Base-by-base conservation (phyloP, 1,139 yeast species). In the Diutina neorugosa region DNA sequence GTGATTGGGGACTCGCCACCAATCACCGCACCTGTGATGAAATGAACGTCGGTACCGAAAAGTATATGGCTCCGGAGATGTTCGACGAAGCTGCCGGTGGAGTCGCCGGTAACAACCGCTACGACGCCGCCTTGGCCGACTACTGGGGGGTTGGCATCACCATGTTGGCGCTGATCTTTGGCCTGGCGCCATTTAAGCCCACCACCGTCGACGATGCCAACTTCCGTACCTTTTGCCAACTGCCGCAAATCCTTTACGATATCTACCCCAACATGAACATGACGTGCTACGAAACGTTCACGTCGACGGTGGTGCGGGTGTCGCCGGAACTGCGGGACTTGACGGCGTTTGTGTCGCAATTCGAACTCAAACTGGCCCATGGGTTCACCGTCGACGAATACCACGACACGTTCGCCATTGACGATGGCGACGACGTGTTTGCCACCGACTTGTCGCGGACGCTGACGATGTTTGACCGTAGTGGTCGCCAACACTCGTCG, bases 1-100 rank as follows among this genome's bases (percentile, higher is more conserved):
- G 82, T 61, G 82, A 78, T 63, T 78, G 82, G 82, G 83, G 83
- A 4, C 69, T 78, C 56, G 71, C 81, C 31, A 76, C 82, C 1
- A 64, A 64, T 52, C 58, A 59, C 19, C 58, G 70, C 49, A 60
- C 62, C 51, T 73, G 69, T 57, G 58, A 63, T 44, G 81, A 77
- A 55, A 77, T 74, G 60, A 71, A 74, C 58, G 78, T 78, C 48
- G 83, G 83, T 44, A 77, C 82, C 7, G 82, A 78, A 58, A 77
- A 76, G 61, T 78, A 77, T 60, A 77, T 78, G 81, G 80, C 83
- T 0, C 83, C 83, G 1, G 83, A 78, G 58, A 70, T 67, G 56
- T 68, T 65, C 51, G 60, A 61, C 40, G 57, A 60, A n/a, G 50
- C 50, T 11, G 50, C 40, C 5, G 50, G 50, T 14, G 50, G 50